Evolutionary conservation across 371 early-diverging fungal genomes (phyloP), one percentile per base, ranked within the genome.

Genomic region (Rhizopus arrhizus): DNA sequence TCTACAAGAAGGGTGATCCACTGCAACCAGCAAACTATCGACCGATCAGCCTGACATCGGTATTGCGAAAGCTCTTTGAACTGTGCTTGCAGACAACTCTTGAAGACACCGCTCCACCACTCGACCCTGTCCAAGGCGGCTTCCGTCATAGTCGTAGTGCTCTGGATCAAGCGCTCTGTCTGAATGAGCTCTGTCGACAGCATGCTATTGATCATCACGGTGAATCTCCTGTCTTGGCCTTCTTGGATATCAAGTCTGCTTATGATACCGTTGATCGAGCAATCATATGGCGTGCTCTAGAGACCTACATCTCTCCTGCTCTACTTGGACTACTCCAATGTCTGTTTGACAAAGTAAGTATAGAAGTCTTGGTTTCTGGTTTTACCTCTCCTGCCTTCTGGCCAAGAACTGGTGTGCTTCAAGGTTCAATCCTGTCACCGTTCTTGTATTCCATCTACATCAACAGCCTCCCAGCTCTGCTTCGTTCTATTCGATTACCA

Each of bases 121-220:
- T 62, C 4, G 68, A 77, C 33, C 13, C 65, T 0, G 70, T 59
- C 3, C 71, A 77, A 61, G 74, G 72, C 41, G 74, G 74, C 4
- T 77, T 77, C 38, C 68, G 66, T 3, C 31, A 49, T 9, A 40
- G 47, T 2, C 61, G 70, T 4, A 54, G 73, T 58, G 55, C 71
- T 8, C 45, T 74, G 0, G 74, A 70, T 16, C 74, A 72, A 57
- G 69, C 73, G 0, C 43, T 69, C 0, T 65, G 65, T 53, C 61
- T 71, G 0, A 11, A 55, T 32, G 55, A 55, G 40, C 31, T 55
- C 13, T 55, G 55, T 15, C 55, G 42, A 7, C 55, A 55, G 12
- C 55, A 57, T 29, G 33, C 48, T 38, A 11, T 38, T 10, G 58
- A 48, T 13, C 49, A 57, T 33, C n/a, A 32, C 12, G 58, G 58